Evolutionary conservation across 2,329 filamentous ascomycete genomes (phyloP), one percentile per base, ranked within the genome.

Genomic region (Cytospora paraplurivora): DNA sequence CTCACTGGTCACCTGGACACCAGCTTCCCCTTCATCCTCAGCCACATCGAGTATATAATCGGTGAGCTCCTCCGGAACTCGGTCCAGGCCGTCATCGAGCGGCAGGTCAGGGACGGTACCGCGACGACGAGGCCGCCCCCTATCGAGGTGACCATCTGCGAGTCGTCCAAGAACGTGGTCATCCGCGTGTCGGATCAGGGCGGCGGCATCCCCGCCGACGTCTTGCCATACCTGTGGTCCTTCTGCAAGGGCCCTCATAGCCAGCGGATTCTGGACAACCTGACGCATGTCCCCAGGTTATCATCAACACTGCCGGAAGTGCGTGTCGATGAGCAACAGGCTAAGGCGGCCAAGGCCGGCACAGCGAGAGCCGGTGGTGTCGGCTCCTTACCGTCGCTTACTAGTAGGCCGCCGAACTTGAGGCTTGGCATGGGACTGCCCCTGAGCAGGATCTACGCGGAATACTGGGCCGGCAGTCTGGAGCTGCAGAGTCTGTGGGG

Each of bases 151-250:
- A 89, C 96, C 62, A 90, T 99, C 68, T 98, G 94, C 77, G 94
- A 98, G 77, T 91, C 93, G 3, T 87, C 90, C 38, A 92, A 98
- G 74, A 93, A 98, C 77, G 92, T 98, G 71, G 97, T 97, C 68
- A 93, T 99, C 75, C 88, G 95, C 50, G 92, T 99, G 51, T 98
- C 93, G 0, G 96, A 99, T 73, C 93, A 93, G 74, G 95, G 94
- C 56, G 95, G 96, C 66, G 95, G 96, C 41, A 92, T 99, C 60
- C 89, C 93, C 0, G 86, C 88, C 56, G 91, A 95, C 51, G 86
- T 94, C 64, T 79, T 97, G 27, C 93, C 94, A 0, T 90, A 96
- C 73, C 83, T 99, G 7, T 99, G 96, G 95, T 96, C 93, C 33
- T 99, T 99, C 75, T 93, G 88, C 76, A 98, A 98, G 77, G 94